Percentiles rank a stretch among this genome's conserved stretches.
phyloP scores from a whole-genome alignment of 306 rosid species.

The Luffa acutangula region DNA sequence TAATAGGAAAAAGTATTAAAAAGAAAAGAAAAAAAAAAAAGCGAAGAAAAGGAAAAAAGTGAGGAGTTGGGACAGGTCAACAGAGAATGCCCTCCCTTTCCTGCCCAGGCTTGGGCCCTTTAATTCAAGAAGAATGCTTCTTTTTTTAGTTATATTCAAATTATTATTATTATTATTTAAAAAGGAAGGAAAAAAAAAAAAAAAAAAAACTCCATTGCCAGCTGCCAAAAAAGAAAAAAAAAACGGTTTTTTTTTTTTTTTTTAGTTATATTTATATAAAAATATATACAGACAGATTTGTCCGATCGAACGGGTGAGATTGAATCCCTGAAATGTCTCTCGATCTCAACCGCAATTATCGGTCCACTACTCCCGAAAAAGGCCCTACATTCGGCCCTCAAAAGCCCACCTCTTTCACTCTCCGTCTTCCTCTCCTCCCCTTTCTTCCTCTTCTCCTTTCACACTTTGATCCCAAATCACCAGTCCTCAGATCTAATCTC shows the following conservation, averaged over 20 bases:
- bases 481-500: neutral
- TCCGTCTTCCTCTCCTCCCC: neutral
- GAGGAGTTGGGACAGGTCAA: neutral
- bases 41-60: neutral
- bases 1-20: neutral
- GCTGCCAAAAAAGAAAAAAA: conserved; percentile 20
- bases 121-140: neutral
- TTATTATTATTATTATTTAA: neutral
- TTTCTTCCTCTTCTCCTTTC: neutral
- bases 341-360: conserved; percentile 50
- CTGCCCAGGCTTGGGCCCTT: neutral
- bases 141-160: neutral
- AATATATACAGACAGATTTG: neutral
- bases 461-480: neutral
- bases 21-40: fast-evolving
- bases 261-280: neutral
- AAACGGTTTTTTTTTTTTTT: neutral
- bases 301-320: conserved; percentile 45
- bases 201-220: conserved; percentile 19
- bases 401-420: neutral
- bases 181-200: no score
- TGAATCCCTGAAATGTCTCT: neutral
- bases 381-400: neutral
- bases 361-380: conserved; percentile 15
- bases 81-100: neutral